A percentile compares a stretch with the other conserved stretches of the same genome.
Evolutionary conservation across 2,329 filamentous ascomycete species (phyloP).

Genomic region (Paracamarosporium sp.): DNA sequence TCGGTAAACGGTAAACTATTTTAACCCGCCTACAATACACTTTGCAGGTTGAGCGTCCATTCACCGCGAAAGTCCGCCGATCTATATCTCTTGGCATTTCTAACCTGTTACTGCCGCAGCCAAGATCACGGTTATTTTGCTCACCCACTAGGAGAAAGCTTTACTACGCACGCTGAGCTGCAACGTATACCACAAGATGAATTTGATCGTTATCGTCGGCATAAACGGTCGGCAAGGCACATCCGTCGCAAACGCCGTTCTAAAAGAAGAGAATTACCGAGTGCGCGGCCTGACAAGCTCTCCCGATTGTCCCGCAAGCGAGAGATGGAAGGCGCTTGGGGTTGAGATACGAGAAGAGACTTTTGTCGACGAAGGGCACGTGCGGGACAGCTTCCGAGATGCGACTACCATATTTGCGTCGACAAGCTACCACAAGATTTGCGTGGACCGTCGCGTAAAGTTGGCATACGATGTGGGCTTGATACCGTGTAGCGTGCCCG

Average conservation of each 20-base stretch:
- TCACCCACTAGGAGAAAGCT: neutral
- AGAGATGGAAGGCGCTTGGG: slow-evolving; percentile 27
- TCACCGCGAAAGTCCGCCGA: no score
- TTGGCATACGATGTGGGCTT: neutral
- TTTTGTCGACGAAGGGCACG: slow-evolving; percentile 34
- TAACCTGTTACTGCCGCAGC: no score
- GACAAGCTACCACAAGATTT: slow-evolving; percentile 27
- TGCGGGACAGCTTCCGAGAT: slow-evolving; percentile 42
- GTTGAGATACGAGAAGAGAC: slow-evolving; percentile 46
- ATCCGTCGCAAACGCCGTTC: slow-evolving; percentile 9
- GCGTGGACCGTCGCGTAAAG: neutral
- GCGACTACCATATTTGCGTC: slow-evolving; percentile 45
- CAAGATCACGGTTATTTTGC: no score
- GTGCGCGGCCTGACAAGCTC: slow-evolving; percentile 8
- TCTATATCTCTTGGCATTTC: no score
- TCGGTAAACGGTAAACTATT: no score
- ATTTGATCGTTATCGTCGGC: slow-evolving; percentile 2
- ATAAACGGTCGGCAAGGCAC: slow-evolving; percentile 10
- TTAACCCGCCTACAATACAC: no score
- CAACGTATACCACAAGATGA: neutral
- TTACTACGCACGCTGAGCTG: neutral
- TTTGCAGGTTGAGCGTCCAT: no score
- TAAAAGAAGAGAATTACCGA: neutral
- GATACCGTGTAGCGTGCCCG: neutral
- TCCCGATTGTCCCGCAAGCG: neutral